phyloP scores from a whole-genome alignment of 2,329 filamentous ascomycete species.

The Xylariaceae sp. region DNA sequence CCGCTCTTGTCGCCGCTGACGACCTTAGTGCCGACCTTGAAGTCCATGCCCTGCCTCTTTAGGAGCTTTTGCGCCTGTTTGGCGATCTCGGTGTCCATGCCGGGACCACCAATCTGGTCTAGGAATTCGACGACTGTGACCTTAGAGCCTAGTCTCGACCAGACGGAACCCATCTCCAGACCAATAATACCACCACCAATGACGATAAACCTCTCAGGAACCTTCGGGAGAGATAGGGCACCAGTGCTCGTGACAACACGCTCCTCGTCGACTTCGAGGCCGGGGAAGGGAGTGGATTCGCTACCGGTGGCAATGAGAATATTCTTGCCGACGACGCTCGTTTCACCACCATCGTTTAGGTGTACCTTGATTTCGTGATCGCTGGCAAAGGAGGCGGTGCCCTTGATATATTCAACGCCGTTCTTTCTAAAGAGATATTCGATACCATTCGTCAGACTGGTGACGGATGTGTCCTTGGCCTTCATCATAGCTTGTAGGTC shows the following conservation, averaged over 20 bases:
- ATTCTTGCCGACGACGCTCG: slow-evolving; percentile 87
- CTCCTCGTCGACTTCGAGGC: slow-evolving; percentile 95
- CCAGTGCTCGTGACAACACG: slow-evolving; percentile 96
- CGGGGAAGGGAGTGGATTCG: slow-evolving; percentile 95
- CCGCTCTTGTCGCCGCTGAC: slow-evolving; percentile 78
- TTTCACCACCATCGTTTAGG: slow-evolving; percentile 89
- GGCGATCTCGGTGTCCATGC: slow-evolving; percentile 93
- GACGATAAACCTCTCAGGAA: slow-evolving; percentile 95
- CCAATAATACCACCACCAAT: slow-evolving; percentile 99
- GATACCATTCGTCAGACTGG: slow-evolving; percentile 90
- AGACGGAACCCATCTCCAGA: slow-evolving; percentile 97
- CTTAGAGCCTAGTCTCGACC: slow-evolving; percentile 90
- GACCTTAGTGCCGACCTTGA: slow-evolving; percentile 98
- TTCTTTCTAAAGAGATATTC: slow-evolving; percentile 99
- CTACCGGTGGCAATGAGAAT: slow-evolving; percentile 96
- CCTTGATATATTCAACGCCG: slow-evolving; percentile 96
- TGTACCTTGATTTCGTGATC: slow-evolving; percentile 91
- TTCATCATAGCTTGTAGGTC: slow-evolving; percentile 97
- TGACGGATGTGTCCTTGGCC: slow-evolving; percentile 92
- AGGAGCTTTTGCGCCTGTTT: slow-evolving; percentile 92
- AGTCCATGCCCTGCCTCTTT: slow-evolving; percentile 95
- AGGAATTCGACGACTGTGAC: slow-evolving; percentile 98
- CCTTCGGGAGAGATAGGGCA: slow-evolving; percentile 83
- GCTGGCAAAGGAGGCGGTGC: slow-evolving; percentile 81
- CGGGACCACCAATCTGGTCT: slow-evolving; percentile 92